These are phyloP conservation scores for Hansenula sp. DNA, from an alignment of 1,139 yeast species.

Conservation along the genomic window DNA sequence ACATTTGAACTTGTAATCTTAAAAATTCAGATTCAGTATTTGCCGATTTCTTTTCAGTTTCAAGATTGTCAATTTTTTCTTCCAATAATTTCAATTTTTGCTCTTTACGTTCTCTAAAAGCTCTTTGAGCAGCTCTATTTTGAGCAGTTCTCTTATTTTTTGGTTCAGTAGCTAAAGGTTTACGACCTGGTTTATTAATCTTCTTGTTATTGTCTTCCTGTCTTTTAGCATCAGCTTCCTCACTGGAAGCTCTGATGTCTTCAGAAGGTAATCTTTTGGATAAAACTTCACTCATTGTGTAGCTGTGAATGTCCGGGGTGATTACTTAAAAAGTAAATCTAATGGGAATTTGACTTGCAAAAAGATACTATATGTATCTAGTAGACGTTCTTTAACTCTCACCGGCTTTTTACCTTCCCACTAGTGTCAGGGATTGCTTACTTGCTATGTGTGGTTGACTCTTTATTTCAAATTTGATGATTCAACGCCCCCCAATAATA, in stretches of 20 bases:
- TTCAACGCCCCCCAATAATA: too few relatives aligned
- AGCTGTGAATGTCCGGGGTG: not conserved
- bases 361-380: not conserved
- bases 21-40: constrained; percentile 70
- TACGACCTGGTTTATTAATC: constrained; percentile 56
- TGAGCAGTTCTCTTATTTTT: constrained; percentile 89
- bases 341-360: not conserved
- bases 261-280: constrained; percentile 16
- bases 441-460: not conserved
- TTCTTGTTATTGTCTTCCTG: constrained; percentile 25
- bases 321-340: not conserved
- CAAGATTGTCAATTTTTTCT: constrained; percentile 67
- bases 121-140: constrained; percentile 96
- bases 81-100: constrained; percentile 82
- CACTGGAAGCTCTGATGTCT: constrained; percentile 2
- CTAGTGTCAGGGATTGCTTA: too few relatives aligned
- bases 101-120: constrained; percentile 93
- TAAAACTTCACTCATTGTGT: constrained; percentile 8
- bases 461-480: too few relatives aligned
- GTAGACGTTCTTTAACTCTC: too few relatives aligned
- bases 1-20: constrained; percentile 69
- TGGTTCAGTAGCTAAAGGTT: constrained; percentile 77
- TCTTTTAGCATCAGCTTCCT: constrained; percentile 13
- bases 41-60: constrained; percentile 62
- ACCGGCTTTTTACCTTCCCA: too few relatives aligned